These are phyloP conservation scores for Schizosaccharomyces lindneri DNA, from an alignment of 805 yeast genomes.

Conservation along the genomic window DNA sequence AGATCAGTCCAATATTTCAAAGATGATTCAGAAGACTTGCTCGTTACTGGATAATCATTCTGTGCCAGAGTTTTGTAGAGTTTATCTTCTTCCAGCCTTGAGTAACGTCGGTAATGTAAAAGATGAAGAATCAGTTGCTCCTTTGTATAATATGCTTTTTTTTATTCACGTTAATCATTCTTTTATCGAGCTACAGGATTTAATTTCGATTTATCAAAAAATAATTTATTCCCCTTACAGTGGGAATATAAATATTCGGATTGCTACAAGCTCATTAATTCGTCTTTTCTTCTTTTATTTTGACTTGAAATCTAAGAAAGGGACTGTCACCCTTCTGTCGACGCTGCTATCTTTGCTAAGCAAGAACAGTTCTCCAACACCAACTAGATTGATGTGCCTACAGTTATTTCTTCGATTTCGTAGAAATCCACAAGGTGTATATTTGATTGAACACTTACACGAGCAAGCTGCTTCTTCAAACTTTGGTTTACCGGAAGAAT, in stretches of 20 bases:
- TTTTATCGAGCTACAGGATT: neutral
- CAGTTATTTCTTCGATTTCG: constrained; percentile 2
- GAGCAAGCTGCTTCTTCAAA: neutral
- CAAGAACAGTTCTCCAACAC: too few relatives aligned
- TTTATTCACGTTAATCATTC: neutral
- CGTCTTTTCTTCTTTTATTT: neutral
- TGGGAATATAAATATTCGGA: neutral
- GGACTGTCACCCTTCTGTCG: constrained; percentile 7
- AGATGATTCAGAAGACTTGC: neutral
- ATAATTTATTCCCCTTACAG: neutral
- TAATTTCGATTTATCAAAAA: too few relatives aligned
- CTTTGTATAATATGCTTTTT: neutral
- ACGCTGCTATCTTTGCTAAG: too few relatives aligned
- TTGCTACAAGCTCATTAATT: neutral
- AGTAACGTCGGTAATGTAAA: neutral
- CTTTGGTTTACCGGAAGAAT: neutral
- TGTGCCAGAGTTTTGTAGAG: neutral
- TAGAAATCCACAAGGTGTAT: constrained; percentile 12
- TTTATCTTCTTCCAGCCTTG: neutral
- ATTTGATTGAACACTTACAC: neutral
- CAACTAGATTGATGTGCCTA: constrained; percentile 3
- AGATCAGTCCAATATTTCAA: neutral
- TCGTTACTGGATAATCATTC: neutral
- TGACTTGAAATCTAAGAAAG: constrained; percentile 4
- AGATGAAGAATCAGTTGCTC: neutral